phyloP scores from a whole-genome alignment of 345 rosid species.

The Microthlaspi erraticum region DNA sequence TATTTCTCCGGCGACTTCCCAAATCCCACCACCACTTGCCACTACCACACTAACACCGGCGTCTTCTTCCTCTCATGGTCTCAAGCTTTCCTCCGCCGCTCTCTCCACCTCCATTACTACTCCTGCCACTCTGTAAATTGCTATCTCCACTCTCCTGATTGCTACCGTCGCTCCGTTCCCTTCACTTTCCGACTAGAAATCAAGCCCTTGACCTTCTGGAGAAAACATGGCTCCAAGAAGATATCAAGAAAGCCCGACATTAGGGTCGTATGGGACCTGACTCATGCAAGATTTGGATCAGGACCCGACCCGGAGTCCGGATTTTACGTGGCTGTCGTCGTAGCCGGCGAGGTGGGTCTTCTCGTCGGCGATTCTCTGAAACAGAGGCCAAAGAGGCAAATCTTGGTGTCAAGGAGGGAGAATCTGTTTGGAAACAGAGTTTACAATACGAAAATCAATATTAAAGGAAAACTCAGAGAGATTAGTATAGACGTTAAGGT shows the following conservation, averaged over 20 bases:
- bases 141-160: slow-evolving; percentile 48
- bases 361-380: slow-evolving; percentile 70
- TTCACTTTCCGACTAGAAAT: slow-evolving; percentile 64
- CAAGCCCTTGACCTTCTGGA: slow-evolving; percentile 70
- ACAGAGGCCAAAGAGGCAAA: slow-evolving; percentile 50
- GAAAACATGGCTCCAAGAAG: slow-evolving; percentile 70
- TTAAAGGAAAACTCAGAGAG: slow-evolving; percentile 64
- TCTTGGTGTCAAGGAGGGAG: slow-evolving; percentile 66
- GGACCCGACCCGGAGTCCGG: slow-evolving; percentile 80
- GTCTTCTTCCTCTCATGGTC: slow-evolving; percentile 92
- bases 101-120: slow-evolving; percentile 71
- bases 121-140: slow-evolving; percentile 42
- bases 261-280: slow-evolving; percentile 70
- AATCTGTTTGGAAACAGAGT: slow-evolving; percentile 68
- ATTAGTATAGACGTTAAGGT: slow-evolving; percentile 65
- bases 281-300: slow-evolving; percentile 71
- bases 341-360: slow-evolving; percentile 63
- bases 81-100: slow-evolving; percentile 62
- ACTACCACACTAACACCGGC: slow-evolving; percentile 75
- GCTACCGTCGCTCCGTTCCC: slow-evolving; percentile 42
- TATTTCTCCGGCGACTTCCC: slow-evolving; percentile 41
- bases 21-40: slow-evolving; percentile 51
- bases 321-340: slow-evolving; percentile 68
- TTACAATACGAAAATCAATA: slow-evolving; percentile 62
- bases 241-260: slow-evolving; percentile 43